A percentile compares a stretch with the other conserved stretches of the same genome.
Evolutionary conservation across 2,329 filamentous ascomycete genomes (phyloP).

Genomic region (Gnomoniopsis sp.): DNA sequence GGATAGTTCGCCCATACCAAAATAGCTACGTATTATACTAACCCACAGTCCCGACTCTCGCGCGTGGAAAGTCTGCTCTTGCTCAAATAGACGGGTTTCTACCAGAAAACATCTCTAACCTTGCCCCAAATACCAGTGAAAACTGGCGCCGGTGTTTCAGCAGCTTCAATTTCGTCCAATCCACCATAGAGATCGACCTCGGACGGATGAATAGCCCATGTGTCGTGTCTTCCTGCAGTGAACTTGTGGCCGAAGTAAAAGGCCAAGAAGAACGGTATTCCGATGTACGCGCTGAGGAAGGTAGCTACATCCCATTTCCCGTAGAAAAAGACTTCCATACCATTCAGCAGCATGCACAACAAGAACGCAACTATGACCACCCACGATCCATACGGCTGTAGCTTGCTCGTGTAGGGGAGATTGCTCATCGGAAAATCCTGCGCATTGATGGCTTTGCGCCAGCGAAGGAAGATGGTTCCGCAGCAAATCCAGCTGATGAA

Average conservation of each 20-base stretch:
- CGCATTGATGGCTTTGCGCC: conserved; percentile 44
- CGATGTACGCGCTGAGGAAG: conserved; percentile 64
- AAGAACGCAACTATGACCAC: conserved; percentile 28
- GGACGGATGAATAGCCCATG: neutral
- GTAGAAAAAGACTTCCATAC: conserved; percentile 62
- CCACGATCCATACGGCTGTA: conserved; percentile 58
- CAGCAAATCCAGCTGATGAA: conserved; percentile 53
- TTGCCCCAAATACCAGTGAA: neutral
- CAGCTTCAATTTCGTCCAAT: neutral
- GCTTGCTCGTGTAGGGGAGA: conserved; percentile 49
- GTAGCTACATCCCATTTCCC: conserved; percentile 50
- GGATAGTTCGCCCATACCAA: no score
- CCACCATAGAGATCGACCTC: neutral
- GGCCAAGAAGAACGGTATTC: conserved; percentile 57
- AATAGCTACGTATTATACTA: no score
- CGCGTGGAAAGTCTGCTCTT: no score
- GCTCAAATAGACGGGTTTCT: neutral
- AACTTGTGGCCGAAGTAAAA: conserved; percentile 49
- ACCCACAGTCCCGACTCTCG: no score
- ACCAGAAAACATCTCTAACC: neutral
- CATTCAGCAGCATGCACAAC: conserved; percentile 55
- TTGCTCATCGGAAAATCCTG: conserved; percentile 35
- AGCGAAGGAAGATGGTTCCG: conserved; percentile 55
- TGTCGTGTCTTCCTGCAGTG: conserved; percentile 14
- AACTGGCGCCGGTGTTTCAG: neutral